Evolutionary conservation across 1,284 basidiomycete genomes (phyloP), one percentile per base, ranked within the genome.

Genomic region (Ceratobasidium sp.): DNA sequence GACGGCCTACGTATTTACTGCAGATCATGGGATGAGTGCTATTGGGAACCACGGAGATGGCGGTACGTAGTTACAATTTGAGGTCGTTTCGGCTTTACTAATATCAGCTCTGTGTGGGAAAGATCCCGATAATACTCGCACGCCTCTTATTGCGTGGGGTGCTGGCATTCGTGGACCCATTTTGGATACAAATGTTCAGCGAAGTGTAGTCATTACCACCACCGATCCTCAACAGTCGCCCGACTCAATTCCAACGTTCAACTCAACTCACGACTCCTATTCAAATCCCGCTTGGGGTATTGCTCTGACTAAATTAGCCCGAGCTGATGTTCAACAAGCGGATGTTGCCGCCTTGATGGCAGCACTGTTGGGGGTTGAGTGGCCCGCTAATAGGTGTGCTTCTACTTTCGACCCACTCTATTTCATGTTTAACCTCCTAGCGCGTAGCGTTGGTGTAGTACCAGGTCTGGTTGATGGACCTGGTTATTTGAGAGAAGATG

Each of bases 21-120:
- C 95, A 0, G 95, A 97, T 81, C 95, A 97, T 80, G 95, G 95
- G 5, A 97, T 97, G 95, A 93, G 92, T 8, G 88, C 87, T 54
- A 93, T 95, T 74, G 95, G 95, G 31, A 97, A 96, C 79, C 95
- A 97, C 77, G 95, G 95, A 1, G 95, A 97, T 79, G 95, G 95
- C 36, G 90, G 92, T 93, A 78, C 80, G 86, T 83, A 41, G 4
- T 59, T 27, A 36, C 67, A 31, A 66, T 56, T 66, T 41, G n/a
- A n/a, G 64, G 62, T 41, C 36, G 59, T 57, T 69, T 73, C 8
- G 31, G 27, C 19, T 27, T 65, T 66, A 50, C 53, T 44, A 69
- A 45, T 54, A 74, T 24, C 59, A 11, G 76, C 48, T 72, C 71
- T 74, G 17, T 27, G n/a, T 24, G 36, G 14, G 74, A 11, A 76